Conservation (phyloP, 2,329 filamentous ascomycete genomes). For the Aspergillus phoenicis region DNA sequence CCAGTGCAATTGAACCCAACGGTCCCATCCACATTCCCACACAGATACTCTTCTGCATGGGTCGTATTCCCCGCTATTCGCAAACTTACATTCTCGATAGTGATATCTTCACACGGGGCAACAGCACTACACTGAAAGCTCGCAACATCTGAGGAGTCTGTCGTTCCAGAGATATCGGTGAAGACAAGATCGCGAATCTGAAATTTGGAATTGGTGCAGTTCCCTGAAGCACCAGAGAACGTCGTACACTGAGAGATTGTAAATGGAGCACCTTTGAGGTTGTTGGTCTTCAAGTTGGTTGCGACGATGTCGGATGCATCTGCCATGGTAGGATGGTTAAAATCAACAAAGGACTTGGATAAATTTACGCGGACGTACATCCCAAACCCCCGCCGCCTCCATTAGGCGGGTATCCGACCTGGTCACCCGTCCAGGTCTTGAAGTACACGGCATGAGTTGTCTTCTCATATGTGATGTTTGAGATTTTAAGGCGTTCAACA, state of each 20-base stretch:
- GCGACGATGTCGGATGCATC: conserved; percentile 41
- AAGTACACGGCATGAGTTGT: conserved; percentile 55
- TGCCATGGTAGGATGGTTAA: conserved; percentile 3
- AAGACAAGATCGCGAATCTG: conserved; percentile 40
- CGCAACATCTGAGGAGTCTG: conserved; percentile 22
- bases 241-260: conserved; percentile 46
- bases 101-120: conserved; percentile 30
- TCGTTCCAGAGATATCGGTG: conserved; percentile 23
- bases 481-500: conserved; percentile 53
- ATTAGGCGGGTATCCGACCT: conserved; percentile 57
- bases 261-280: conserved; percentile 35
- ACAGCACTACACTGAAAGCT: conserved; percentile 37
- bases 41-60: conserved; percentile 25
- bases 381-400: conserved; percentile 61
- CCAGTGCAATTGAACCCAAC: conserved; percentile 32
- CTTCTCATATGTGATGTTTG: conserved; percentile 51
- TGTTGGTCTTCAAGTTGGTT: conserved; percentile 35
- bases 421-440: conserved; percentile 62
- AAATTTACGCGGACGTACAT: conserved; percentile 40
- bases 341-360: too few relatives aligned
- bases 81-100: conserved; percentile 23
- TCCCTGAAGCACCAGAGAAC: conserved; percentile 38
- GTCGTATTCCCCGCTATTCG: conserved; percentile 22
- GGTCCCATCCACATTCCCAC: conserved; percentile 27
- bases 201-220: conserved; percentile 46